These are phyloP conservation scores for Sarcomyxa edulis DNA, from an alignment of 768 basidiomycete species.

Conservation along the genomic window DNA sequence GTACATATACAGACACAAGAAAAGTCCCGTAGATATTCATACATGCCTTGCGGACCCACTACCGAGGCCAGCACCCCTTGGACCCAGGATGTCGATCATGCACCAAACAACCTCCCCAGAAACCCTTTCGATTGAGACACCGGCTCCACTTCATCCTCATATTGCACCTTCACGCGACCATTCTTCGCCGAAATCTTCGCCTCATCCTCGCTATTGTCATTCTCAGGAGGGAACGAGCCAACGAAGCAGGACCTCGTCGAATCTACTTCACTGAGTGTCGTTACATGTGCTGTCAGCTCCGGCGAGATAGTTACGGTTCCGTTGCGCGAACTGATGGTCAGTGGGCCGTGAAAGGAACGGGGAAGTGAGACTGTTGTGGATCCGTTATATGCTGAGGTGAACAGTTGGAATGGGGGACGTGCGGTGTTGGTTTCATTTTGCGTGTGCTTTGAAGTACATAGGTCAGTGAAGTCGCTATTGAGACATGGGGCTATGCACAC, in stretches of 20 bases:
- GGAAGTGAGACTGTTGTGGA: slow-evolving; percentile 28
- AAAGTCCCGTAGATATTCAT: too few relatives aligned
- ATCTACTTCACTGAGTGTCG: slow-evolving; percentile 26
- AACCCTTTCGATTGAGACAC: slow-evolving; percentile 11
- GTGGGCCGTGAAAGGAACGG: slow-evolving; percentile 32
- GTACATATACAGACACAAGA: too few relatives aligned
- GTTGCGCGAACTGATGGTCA: slow-evolving; percentile 22
- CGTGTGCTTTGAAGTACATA: background rate
- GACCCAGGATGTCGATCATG: too few relatives aligned
- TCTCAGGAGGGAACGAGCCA: slow-evolving; percentile 23
- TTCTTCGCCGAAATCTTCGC: slow-evolving; percentile 25
- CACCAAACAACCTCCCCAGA: slow-evolving; percentile 20
- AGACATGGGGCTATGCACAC: slow-evolving; percentile 2
- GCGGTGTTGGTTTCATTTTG: slow-evolving; percentile 15
- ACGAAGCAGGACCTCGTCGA: slow-evolving; percentile 27
- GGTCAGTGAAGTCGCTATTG: background rate
- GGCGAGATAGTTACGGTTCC: slow-evolving; percentile 25
- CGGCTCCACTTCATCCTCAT: slow-evolving; percentile 25
- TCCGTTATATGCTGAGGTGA: slow-evolving; percentile 20
- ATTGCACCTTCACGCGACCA: slow-evolving; percentile 28
- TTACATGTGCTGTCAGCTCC: slow-evolving; percentile 16
- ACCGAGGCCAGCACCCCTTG: too few relatives aligned
- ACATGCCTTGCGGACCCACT: too few relatives aligned
- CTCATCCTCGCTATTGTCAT: slow-evolving; percentile 22
- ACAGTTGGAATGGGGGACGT: slow-evolving; percentile 19